phyloP scores from a whole-genome alignment of 768 basidiomycete genomes.

The Paxillus ammoniavirescens region DNA sequence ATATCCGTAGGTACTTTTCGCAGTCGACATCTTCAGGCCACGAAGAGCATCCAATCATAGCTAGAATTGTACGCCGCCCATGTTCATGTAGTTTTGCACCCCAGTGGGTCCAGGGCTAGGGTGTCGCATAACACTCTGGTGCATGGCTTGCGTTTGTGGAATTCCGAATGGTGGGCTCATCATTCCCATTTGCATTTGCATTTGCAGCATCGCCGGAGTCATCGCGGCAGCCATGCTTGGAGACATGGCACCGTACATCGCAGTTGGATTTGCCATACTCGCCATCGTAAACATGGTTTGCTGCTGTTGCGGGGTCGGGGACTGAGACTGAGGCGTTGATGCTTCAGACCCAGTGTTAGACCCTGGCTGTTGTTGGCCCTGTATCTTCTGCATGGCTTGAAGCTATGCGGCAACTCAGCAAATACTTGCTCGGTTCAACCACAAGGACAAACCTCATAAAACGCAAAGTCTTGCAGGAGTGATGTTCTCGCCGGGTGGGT shows the following conservation, averaged over 20 bases:
- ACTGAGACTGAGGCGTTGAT: slow-evolving; percentile 36
- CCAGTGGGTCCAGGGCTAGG: slow-evolving; percentile 61
- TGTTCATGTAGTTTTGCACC: slow-evolving; percentile 45
- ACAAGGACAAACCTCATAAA: slow-evolving; percentile 67
- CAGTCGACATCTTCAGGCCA: slow-evolving; percentile 1
- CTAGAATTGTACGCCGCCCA: slow-evolving; percentile 35
- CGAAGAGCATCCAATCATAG: slow-evolving; percentile 5
- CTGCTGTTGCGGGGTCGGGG: slow-evolving; percentile 41
- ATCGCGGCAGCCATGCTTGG: slow-evolving; percentile 29
- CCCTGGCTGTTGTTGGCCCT: slow-evolving; percentile 29
- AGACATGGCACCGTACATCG: slow-evolving; percentile 33
- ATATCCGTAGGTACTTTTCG: slow-evolving; percentile 17
- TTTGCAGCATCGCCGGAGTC: slow-evolving; percentile 36
- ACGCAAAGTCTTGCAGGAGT: slow-evolving; percentile 89
- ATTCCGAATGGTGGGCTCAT: slow-evolving; percentile 51
- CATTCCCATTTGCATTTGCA: slow-evolving; percentile 51
- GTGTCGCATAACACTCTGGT: slow-evolving; percentile 83
- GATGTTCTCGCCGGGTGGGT: slow-evolving; percentile 92
- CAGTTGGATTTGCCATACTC: slow-evolving; percentile 46
- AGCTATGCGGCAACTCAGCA: slow-evolving; percentile 43
- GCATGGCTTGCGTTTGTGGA: slow-evolving; percentile 71
- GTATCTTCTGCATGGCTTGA: slow-evolving; percentile 81
- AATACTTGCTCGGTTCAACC: not conserved
- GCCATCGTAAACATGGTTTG: slow-evolving; percentile 47
- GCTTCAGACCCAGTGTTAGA: slow-evolving; percentile 27